Base-by-base conservation (phyloP, 768 basidiomycete species). In the Phlegmacium glaucopus region DNA sequence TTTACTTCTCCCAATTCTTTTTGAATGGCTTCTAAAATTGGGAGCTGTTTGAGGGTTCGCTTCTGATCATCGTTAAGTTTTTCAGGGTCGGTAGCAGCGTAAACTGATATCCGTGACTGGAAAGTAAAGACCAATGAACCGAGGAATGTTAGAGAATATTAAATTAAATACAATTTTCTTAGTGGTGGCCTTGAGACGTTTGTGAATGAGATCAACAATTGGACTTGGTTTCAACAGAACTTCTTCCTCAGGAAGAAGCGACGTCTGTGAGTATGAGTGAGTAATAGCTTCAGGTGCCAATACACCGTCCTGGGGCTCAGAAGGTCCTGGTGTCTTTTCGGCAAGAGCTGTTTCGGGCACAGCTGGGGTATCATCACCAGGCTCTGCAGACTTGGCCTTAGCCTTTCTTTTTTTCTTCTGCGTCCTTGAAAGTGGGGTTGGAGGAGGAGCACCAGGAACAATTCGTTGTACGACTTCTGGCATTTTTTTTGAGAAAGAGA, bases 51-150 rank as follows among this genome's bases (percentile, higher is more conserved):
- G 44, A 94, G 57, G 2, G 78, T 73, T 28, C 83, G 80, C 53
- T 77, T 86, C 69, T 96, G 93, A 66, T 95, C 94, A 35, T 92
- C 89, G 53, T 95, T 90, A 45, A 94, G 78, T 58, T 86, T 85
- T 45, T 83, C 82, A 3, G 76, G 64, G 22, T 83, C 81, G 15
- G 78, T 84, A 3, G 80, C 57, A 26, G 85, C 78, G 62, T 95
- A 94, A 9, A 72, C 67, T 39, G 82, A 72, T 72, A 90, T 80
- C 52, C 92, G 82, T 51, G 76, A 73, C 94, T 94, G 44, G 15
- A 42, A 55, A 32, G 48, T 39, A 29, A 45, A 50, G 43, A 49
- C 49, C 36, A 54, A 17, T 59, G 48, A 58, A 32, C 13, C 48
- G 29, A 42, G 28, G 15, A 45, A 28, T 41, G 12, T 38, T 32